These are phyloP conservation scores for Globisporangium barbulae DNA, from an alignment of 352 stramenopile species.

Conservation along the genomic window DNA sequence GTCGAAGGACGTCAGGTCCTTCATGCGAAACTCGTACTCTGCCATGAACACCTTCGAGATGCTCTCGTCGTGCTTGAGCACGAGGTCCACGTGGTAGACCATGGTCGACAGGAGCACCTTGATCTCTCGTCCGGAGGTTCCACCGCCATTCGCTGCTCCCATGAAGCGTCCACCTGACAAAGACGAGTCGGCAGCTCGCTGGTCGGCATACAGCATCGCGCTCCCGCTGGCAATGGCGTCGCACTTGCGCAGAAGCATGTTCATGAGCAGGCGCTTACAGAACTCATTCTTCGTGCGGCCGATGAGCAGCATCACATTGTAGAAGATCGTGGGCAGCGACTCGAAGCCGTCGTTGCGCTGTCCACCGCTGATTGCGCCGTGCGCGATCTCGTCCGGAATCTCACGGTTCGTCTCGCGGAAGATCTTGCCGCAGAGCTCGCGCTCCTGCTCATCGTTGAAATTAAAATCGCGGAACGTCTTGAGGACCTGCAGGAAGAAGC, in stretches of 20 bases:
- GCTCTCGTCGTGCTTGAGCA: conserved; percentile 38
- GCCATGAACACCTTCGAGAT: conserved; percentile 35
- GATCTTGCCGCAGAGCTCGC: conserved; percentile 37
- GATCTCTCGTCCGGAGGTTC: conserved; percentile 19
- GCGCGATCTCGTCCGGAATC: conserved; percentile 17
- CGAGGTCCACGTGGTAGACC: conserved; percentile 51
- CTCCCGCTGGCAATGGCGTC: conserved; percentile 11
- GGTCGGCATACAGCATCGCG: conserved; percentile 3
- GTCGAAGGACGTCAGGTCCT: conserved; percentile 37
- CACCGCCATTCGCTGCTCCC: neutral
- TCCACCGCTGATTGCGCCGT: neutral
- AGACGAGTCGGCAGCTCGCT: neutral
- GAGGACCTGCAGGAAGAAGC: conserved; percentile 49
- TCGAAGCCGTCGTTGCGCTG: conserved; percentile 22
- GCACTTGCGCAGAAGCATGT: conserved; percentile 37
- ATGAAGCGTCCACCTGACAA: neutral
- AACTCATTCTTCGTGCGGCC: conserved; percentile 25
- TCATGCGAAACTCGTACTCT: conserved; percentile 33
- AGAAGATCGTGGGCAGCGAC: conserved; percentile 38
- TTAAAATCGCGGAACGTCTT: conserved; percentile 45
- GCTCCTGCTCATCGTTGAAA: conserved; percentile 30
- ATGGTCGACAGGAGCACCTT: conserved; percentile 43
- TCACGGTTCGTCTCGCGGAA: conserved; percentile 33
- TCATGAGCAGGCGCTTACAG: conserved; percentile 33
- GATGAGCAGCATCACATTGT: conserved; percentile 39